A percentile compares a stretch with the other conserved stretches of the same genome.
These are phyloP conservation scores for Malbranchea cinnamomea DNA, from an alignment of 2,329 filamentous ascomycete genomes.

Conservation along the genomic window DNA sequence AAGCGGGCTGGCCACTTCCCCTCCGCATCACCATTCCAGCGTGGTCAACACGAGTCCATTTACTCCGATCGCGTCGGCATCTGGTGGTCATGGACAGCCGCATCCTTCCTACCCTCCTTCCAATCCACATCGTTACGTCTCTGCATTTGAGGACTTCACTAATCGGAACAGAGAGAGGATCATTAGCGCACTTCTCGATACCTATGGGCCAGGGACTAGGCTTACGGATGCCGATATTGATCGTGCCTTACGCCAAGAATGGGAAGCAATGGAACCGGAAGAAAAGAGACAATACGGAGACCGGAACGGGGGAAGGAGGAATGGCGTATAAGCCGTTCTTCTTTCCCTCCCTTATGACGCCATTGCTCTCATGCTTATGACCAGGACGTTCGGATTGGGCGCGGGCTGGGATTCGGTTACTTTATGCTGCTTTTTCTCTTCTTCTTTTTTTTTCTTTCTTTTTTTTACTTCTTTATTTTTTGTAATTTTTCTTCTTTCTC, in stretches of 20 bases:
- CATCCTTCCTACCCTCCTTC: no score
- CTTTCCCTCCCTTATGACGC: conserved; percentile 6
- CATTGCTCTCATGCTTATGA: no score
- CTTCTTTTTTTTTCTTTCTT: conserved; percentile 6
- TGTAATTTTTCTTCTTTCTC: conserved; percentile 6
- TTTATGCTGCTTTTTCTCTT: conserved; percentile 3
- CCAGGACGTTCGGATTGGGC: no score
- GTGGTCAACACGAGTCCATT: no score
- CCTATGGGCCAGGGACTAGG: conserved; percentile 7
- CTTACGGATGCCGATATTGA: conserved; percentile 10
- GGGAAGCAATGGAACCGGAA: conserved; percentile 15
- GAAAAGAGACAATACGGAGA: conserved; percentile 16
- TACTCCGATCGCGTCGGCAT: conserved; percentile 4
- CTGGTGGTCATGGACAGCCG: conserved; percentile 2
- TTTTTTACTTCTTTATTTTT: conserved; percentile 4
- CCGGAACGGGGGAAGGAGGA: conserved; percentile 5
- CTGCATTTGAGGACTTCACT: conserved; percentile 12
- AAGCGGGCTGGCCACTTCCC: no score
- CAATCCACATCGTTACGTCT: conserved; percentile 9
- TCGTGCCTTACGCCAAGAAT: conserved; percentile 8
- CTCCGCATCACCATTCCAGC: no score
- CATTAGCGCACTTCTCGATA: conserved; percentile 7
- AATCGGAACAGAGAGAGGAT: conserved; percentile 10
- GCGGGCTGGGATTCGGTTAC: no score
- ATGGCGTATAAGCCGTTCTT: conserved; percentile 5